Evolutionary conservation across 257 asterid genomes (phyloP).

Genomic region (Rehmannia glutinosa): DNA sequence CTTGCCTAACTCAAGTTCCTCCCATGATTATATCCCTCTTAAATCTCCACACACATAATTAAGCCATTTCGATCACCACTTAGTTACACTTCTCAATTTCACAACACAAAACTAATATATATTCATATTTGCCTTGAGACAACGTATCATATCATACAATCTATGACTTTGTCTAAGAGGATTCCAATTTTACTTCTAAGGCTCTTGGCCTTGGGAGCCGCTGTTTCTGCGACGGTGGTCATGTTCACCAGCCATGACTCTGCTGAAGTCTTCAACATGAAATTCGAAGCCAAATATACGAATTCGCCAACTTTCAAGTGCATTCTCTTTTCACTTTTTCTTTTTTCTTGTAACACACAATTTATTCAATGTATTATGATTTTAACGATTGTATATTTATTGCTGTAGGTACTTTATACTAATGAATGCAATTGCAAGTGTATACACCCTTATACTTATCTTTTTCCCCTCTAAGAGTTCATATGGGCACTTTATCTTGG

Average conservation of each 20-base stretch:
- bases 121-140: no score
- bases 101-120: not conserved
- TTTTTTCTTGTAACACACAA: not conserved
- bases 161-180: slow-evolving; percentile 48
- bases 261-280: slow-evolving; percentile 49
- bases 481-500: slow-evolving; percentile 44
- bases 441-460: slow-evolving; percentile 51
- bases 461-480: slow-evolving; percentile 48
- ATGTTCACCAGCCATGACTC: slow-evolving; percentile 72
- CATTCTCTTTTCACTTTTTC: not conserved
- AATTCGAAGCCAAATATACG: slow-evolving; percentile 64
- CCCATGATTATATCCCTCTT: no score
- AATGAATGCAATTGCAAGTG: slow-evolving; percentile 62
- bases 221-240: slow-evolving; percentile 43
- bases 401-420: slow-evolving; percentile 59
- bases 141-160: no score
- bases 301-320: slow-evolving; percentile 73
- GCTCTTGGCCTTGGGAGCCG: slow-evolving; percentile 69
- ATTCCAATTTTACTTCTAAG: slow-evolving; percentile 51
- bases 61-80: no score
- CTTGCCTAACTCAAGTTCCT: slow-evolving; percentile 41
- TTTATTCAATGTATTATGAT: no score
- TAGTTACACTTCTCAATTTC: no score
- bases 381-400: no score
- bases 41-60: not conserved